phyloP scores from a whole-genome alignment of 345 rosid genomes.

The Hevea brasiliensis region DNA sequence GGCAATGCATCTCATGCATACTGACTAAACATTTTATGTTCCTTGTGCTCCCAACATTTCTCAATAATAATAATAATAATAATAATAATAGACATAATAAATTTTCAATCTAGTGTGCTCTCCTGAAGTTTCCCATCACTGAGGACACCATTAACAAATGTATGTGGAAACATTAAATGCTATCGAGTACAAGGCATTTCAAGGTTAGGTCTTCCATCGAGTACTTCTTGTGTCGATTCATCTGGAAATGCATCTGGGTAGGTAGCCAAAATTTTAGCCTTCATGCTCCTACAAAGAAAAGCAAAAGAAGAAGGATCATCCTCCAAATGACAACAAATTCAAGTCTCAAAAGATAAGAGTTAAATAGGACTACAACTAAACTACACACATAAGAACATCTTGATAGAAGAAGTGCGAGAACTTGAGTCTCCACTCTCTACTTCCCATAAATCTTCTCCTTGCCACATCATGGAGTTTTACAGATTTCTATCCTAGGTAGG shows the following conservation, averaged over 20 bases:
- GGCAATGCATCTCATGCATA: not conserved
- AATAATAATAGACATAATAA: not conserved
- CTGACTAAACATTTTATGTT: not conserved
- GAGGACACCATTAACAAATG: not conserved
- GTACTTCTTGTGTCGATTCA: constrained; percentile 54
- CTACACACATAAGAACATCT: too few species aligned
- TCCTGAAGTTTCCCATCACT: not conserved
- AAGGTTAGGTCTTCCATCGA: constrained; percentile 80
- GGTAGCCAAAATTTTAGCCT: constrained; percentile 59
- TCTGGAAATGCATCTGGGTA: constrained; percentile 95
- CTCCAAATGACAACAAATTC: not conserved
- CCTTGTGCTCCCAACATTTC: not conserved
- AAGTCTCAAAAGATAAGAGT: not conserved
- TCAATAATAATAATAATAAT: not conserved
- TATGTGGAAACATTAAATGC: not conserved
- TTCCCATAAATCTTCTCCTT: not conserved
- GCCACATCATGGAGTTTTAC: not conserved
- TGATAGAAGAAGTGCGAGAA: not conserved
- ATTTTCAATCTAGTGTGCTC: not conserved
- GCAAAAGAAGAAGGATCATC: not conserved
- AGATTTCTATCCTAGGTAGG: not conserved
- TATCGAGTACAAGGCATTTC: constrained; percentile 48
- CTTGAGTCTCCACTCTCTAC: not conserved
- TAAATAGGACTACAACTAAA: not conserved
- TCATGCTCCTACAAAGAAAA: constrained; percentile 57